phyloP scores from a whole-genome alignment of 2,329 filamentous ascomycete genomes.

The Colletotrichum sp. region DNA sequence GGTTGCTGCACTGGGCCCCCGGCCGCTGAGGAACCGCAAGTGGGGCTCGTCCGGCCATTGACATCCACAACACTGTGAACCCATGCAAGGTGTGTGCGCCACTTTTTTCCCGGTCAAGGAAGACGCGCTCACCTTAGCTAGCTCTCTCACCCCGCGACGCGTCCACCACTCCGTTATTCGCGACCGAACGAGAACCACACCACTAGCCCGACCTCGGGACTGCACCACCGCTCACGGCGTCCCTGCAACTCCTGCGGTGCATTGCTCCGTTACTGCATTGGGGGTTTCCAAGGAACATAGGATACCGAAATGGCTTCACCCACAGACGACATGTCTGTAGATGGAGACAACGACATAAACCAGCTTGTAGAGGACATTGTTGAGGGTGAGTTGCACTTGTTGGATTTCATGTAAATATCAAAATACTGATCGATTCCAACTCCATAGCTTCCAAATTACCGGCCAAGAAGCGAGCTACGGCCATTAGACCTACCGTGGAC shows the following conservation, averaged over 20 bases:
- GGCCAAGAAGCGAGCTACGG: constrained; percentile 68
- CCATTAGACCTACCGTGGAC: constrained; percentile 69
- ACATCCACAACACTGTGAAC: not conserved
- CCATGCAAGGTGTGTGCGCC: not conserved
- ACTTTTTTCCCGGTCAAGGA: not conserved
- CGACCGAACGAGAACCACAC: not conserved
- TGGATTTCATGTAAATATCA: not conserved
- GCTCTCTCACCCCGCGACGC: constrained; percentile 6
- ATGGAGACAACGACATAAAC: constrained; percentile 36
- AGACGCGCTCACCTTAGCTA: constrained; percentile 5
- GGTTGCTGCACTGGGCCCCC: not conserved
- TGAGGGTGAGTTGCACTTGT: constrained; percentile 15
- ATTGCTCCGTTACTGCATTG: not conserved
- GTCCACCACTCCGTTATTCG: not conserved
- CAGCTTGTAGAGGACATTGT: constrained; percentile 42
- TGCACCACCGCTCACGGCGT: not conserved
- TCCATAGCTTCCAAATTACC: constrained; percentile 61
- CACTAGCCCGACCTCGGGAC: not conserved
- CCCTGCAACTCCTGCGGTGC: not conserved
- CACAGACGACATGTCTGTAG: constrained; percentile 22
- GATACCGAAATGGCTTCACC: not conserved
- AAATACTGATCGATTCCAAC: not conserved
- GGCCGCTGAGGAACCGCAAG: not conserved
- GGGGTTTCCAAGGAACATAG: not conserved
- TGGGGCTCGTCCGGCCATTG: not conserved